phyloP scores from a whole-genome alignment of 805 yeast genomes.

The Wickerhamia fluorescens region DNA sequence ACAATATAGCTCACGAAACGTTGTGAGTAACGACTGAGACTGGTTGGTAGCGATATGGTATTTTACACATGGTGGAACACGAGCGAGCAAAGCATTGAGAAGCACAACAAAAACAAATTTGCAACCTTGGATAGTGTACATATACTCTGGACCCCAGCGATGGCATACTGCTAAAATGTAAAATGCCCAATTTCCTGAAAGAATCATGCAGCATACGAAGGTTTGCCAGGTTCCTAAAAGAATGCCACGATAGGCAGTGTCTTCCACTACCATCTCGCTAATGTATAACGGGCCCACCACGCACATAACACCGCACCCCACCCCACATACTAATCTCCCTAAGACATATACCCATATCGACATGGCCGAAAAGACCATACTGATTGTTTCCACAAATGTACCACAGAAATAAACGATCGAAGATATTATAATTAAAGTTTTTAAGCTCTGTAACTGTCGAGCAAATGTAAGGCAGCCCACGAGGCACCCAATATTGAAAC shows the following conservation, averaged over 20 bases:
- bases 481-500: conserved; percentile 19
- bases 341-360: conserved; percentile 7
- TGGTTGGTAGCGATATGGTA: conserved; percentile 1
- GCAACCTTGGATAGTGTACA: conserved; percentile 2
- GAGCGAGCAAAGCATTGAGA: conserved; percentile 4
- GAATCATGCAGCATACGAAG: conserved; percentile 16
- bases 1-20: conserved; percentile 1
- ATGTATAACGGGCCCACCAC: conserved; percentile 18
- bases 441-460: conserved; percentile 8
- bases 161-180: background rate
- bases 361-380: conserved; percentile 1
- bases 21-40: background rate
- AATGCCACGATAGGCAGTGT: conserved; percentile 7
- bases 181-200: conserved; percentile 13
- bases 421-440: conserved; percentile 6
- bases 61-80: conserved; percentile 7
- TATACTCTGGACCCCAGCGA: background rate
- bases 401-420: conserved; percentile 14
- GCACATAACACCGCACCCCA: conserved; percentile 18
- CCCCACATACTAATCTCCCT: conserved; percentile 16
- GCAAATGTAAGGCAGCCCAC: conserved; percentile 13
- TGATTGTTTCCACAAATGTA: conserved; percentile 8
- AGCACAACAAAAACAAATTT: conserved; percentile 4
- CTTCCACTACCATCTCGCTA: conserved; percentile 11
- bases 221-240: conserved; percentile 18